Base-by-base conservation (phyloP, 1,284 basidiomycete genomes). In the Trichosporon ovoides region DNA sequence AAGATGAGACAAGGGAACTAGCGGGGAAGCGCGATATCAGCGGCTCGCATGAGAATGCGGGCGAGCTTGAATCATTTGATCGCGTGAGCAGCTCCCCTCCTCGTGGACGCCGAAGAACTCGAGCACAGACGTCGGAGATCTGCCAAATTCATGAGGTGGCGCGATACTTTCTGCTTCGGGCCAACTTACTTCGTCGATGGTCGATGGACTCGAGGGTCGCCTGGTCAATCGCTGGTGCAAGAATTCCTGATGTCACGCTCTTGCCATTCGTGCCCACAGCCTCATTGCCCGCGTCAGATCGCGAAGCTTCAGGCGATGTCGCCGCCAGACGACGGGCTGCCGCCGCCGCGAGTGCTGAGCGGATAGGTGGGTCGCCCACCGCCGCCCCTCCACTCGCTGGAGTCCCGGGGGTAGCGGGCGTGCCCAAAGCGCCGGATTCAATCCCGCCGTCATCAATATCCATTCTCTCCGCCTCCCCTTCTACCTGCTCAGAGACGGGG, bases 141-240 rank as follows among this genome's bases (percentile, higher is more conserved):
- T n/a, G n/a, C n/a, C n/a, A n/a, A n/a, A n/a, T n/a, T n/a, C n/a
- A n/a, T n/a, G n/a, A 7, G 11, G 18, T 4, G 4, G 16, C 14
- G 10, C 35, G 19, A 19, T 7, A 16, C 38, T 19, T 19, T 19
- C 11, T 20, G 10, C 14, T 14, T 33, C 3, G n/a, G n/a, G n/a
- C n/a, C n/a, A n/a, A 66, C 68, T 56, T 55, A 74, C 74, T 67
- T 56, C 72, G 48, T 18, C 74, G 58, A 38, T 64, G 57, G 52
- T 75, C 71, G 24, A 75, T 70, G 1, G 60, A 59, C 18, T 54
- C 56, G 24, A 76, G 54, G 11, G 53, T 62, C 11, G 60, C 57
- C 11, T 55, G 53, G 53, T 63, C 66, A 19, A 70, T 54, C 16
- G 20, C 55, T 52, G 31, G 59, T 43, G 36, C 36, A n/a, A 40